Conservation (phyloP, 768 basidiomycete species). For the Coprinellus micaceus region DNA sequence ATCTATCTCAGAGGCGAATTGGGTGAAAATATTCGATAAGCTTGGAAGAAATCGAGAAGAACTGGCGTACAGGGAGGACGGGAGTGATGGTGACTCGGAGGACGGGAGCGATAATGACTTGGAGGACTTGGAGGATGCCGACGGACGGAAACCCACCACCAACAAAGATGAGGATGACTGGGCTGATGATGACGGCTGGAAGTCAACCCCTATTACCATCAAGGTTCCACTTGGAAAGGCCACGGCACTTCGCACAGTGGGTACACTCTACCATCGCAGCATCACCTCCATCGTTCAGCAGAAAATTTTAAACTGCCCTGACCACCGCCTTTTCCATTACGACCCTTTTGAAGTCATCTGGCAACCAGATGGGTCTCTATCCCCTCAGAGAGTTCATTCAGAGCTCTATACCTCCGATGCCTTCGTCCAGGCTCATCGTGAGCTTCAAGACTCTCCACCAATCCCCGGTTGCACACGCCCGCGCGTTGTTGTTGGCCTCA, state of each 20-base stretch:
- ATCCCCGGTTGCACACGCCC: neutral
- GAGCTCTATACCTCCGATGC: constrained; percentile 8
- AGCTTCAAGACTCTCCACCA: constrained; percentile 1
- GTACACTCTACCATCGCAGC: constrained; percentile 1
- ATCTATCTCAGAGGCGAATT: neutral
- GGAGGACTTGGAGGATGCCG: no score
- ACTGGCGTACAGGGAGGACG: no score
- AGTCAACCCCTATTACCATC: neutral
- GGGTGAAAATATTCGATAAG: neutral
- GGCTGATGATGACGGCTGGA: constrained; percentile 2
- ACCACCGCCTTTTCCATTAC: neutral
- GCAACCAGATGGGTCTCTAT: neutral
- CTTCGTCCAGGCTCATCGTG: constrained; percentile 5
- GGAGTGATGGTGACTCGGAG: no score
- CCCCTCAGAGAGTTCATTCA: neutral
- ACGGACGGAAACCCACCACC: neutral
- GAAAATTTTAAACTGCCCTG: neutral
- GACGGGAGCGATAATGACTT: no score
- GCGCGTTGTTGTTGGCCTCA: constrained; percentile 16
- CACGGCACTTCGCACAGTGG: neutral
- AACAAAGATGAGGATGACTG: neutral
- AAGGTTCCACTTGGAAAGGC: neutral
- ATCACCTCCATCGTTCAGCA: neutral
- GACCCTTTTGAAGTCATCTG: constrained; percentile 3
- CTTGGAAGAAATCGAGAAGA: neutral